Evolutionary conservation across 225 moss, liverwort and hornwort species (phyloP), one percentile per base, ranked within the genome.

Genomic region (Polytrichum commune): DNA sequence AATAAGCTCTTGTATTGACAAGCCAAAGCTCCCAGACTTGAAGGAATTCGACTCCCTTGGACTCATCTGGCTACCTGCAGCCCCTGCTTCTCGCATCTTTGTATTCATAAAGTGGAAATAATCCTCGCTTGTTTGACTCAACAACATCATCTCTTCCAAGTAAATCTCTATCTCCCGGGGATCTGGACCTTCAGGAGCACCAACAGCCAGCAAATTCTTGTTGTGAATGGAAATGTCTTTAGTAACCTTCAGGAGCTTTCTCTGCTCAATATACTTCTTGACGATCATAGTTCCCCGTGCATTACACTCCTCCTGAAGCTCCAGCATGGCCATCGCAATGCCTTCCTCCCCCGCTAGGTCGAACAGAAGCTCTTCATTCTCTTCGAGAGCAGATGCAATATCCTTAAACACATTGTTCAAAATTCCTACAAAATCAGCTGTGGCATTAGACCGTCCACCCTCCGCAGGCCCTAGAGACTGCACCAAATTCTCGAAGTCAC

Each of bases 231-330:
- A 80, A 29, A 97, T 91, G 30, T 94, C 94, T 65, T 97, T 94
- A 6, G 92, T 85, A 7, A 93, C 70, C 81, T 91, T 92, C 13
- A 29, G 28, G 24, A 98, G 89, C 74, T 92, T 94, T 29, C 94
- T 84, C 53, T 91, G 77, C 26, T 94, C 94, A 53, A 86, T 68
- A 65, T 94, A 93, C 85, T 86, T 94, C 79, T 94, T 91, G 5
- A 93, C 73, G 72, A 94, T 79, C 64, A 89, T 64, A 55, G 88
- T 88, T 22, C 94, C 97, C 74, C 91, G 84, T 18, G 85, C 29
- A 67, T 94, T 92, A 78, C 97, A 98, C 66, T 94, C 94, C 60
- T 92, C 89, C 83, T 98, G 92, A 24, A 94, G 92, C 78, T 98
- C 97, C 68, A 91, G 69, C 76, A 94, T 89, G n/a, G 92, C 92